Percentiles rank a stretch among this genome's conserved stretches.
phyloP scores from a whole-genome alignment of 2,329 filamentous ascomycete species.

The Ophiognomonia clavigignenti-juglandacearum region DNA sequence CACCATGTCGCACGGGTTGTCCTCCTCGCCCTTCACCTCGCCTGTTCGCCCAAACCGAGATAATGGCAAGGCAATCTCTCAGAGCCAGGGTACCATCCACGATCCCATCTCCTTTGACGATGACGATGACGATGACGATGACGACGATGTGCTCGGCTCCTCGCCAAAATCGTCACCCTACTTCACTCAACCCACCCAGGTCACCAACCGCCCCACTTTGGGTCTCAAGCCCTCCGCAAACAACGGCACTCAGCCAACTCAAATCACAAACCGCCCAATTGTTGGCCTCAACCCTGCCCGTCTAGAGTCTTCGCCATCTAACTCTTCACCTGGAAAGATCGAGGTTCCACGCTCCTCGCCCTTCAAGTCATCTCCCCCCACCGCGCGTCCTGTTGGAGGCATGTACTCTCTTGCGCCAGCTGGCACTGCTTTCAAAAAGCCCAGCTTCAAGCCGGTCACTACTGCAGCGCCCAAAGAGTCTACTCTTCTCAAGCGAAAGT shows the following conservation, averaged over 20 bases:
- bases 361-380: constrained; percentile 38
- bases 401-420: constrained; percentile 59
- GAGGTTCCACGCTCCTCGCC: constrained; percentile 92
- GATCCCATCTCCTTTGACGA: constrained; percentile 10
- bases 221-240: constrained; percentile 26
- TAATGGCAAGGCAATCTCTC: not conserved
- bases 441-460: constrained; percentile 21
- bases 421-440: constrained; percentile 63
- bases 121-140: constrained; percentile 6
- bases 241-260: constrained; percentile 44
- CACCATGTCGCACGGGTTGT: constrained; percentile 3
- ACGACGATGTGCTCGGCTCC: not conserved
- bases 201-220: constrained; percentile 18
- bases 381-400: constrained; percentile 39
- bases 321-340: constrained; percentile 44
- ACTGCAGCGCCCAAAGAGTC: constrained; percentile 10
- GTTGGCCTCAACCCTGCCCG: constrained; percentile 20
- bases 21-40: constrained; percentile 15
- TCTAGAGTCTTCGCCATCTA: not conserved
- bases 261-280: constrained; percentile 37
- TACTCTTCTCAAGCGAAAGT: constrained; percentile 14
- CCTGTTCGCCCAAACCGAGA: not conserved
- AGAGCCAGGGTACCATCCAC: not conserved
- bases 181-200: constrained; percentile 29
- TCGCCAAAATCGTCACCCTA: constrained; percentile 33